Evolutionary conservation across 331 rosid genomes (phyloP).

Genomic region (Pyrus hybrid): DNA sequence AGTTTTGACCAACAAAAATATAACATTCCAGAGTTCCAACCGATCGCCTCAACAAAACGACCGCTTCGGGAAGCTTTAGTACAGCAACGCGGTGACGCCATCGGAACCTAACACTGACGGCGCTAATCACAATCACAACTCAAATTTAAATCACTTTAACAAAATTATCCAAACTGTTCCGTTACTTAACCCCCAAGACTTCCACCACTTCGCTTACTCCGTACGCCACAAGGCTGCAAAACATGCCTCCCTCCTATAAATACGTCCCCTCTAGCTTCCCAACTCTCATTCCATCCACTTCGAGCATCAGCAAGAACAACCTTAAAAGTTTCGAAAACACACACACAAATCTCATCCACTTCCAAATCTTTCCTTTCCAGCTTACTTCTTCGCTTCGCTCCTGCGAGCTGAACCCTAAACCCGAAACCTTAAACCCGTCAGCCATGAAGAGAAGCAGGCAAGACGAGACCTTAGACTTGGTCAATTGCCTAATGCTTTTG

Average conservation of each 20-base stretch:
- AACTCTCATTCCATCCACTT: background rate
- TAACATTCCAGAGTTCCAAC: background rate
- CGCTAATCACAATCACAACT: background rate
- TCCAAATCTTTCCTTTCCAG: background rate
- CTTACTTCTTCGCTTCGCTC: background rate
- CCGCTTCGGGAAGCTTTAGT: background rate
- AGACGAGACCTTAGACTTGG: conserved; percentile 17
- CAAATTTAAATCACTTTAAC: background rate
- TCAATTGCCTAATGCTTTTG: conserved; percentile 48
- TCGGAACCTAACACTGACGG: background rate
- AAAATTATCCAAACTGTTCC: background rate
- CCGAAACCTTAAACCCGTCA: background rate
- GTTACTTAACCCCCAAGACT: background rate
- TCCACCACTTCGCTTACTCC: background rate
- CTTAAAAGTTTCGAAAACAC: background rate
- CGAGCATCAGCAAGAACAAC: background rate
- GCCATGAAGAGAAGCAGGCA: conserved; percentile 56
- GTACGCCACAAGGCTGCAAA: background rate
- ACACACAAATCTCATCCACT: background rate
- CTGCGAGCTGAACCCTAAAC: background rate
- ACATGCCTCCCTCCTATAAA: background rate
- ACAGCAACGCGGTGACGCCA: conserved; percentile 5
- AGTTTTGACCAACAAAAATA: too few species aligned
- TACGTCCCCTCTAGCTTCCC: background rate
- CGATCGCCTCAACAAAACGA: background rate